Evolutionary conservation across 2,329 filamentous ascomycete species (phyloP), one percentile per base, ranked within the genome.

Genomic region (Aspergillus quadrilineatus): DNA sequence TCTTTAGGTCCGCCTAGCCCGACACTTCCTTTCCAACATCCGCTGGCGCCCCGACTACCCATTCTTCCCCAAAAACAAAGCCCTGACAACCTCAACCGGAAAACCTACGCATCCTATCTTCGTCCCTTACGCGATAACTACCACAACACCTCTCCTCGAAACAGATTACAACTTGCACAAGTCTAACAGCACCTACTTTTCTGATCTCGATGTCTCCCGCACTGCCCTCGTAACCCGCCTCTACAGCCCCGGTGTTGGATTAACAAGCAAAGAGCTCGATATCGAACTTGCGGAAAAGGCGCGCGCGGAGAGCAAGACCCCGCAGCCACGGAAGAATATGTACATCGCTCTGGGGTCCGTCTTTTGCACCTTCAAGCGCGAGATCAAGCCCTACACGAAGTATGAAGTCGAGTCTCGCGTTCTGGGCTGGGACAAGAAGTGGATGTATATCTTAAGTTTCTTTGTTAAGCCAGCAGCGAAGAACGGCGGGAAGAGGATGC

Each of bases 101-200:
- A 67, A 65, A 26, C 68, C 65, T 5, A 70, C 86, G 1, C 80
- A 85, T 59, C 84, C 87, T 41, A 83, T 94, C 62, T 94, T 93
- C 77, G 83, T 85, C 48, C 87, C 89, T 47, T 76, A 89, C 50
- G 85, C 89, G 57, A 85, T 87, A 14, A 78, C 80, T 39, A 85
- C 87, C 6, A 84, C 86, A 67, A 84, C 88, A 12, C 84, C 89
- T 1, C 75, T 89, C 53, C 81, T 89, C 64, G 91, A 96, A 75
- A 90, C 87, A 66, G 92, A 96, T 76, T 91, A 92, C 78, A 93
- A 94, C 76, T 69, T 91, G 43, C 89, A 93, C 80, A 92, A 92
- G 72, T 87, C 86, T 60, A 90, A 92, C 77, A 85, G 84, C 65
- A 96, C 92, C 30, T 96, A 95, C 78, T 96, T 96, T 70, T 80